Base-by-base conservation (phyloP, 1,284 basidiomycete species). In the Exobasidium cylindrosporum region DNA sequence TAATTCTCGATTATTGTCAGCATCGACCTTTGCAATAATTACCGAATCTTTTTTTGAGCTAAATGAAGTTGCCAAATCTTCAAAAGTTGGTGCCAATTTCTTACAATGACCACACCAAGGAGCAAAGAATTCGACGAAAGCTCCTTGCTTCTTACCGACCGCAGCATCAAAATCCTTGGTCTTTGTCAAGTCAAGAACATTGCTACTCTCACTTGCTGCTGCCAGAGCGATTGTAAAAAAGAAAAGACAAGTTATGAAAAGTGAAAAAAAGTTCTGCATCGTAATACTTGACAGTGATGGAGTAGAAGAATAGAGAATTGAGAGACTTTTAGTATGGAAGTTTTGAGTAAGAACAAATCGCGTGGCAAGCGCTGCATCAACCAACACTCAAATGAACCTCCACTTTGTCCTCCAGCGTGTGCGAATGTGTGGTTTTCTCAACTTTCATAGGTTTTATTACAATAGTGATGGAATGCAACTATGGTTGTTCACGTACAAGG, bases 11-110 rank as follows among this genome's bases (percentile, higher is more conserved):
- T 92, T 89, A 62, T 90, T 90, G 74, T 97, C 93, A 0, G 92
- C 93, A 72, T 97, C 92, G 4, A 95, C 88, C 80, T 96, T 96
- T 65, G 92, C 93, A 67, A 97, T 87, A 58, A 91, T 72, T 26
- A 97, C 89, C 78, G 89, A 90, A 80, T 91, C 87, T 74, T 81
- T 72, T 40, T 89, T 88, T 17, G 44, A 30, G 3, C 85, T 82
- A 77, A 88, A 97, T 11, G 89, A 89, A 75, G 95, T 89, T 40
- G 88, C 94, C 21, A 97, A 86, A 80, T 94, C 85, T 80, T 95
- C 94, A 71, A 91, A 97, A 2, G 83, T 81, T 11, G 93, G 93
- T 0, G 90, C 91, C 61, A 97, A 88, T 82, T 85, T 88, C 89
- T 90, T 80, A 68, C 69, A 81, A 77, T 79, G 77, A 28, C 77